Percentiles rank a stretch among this genome's conserved stretches.
phyloP scores from a whole-genome alignment of 305 asterid genomes.

The Fraxinus albicans region DNA sequence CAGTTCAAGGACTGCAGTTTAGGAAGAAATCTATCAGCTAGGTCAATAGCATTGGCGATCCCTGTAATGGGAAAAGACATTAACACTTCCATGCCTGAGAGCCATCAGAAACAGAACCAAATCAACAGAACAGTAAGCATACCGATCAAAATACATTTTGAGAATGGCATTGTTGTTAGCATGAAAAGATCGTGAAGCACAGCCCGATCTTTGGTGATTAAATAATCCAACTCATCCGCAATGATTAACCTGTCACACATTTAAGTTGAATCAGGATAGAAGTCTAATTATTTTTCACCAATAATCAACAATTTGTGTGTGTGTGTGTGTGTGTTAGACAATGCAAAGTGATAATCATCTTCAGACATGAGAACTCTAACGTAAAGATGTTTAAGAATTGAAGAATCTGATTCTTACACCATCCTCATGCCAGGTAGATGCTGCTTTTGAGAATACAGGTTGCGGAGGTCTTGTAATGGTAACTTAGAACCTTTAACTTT shows the following conservation, averaged over 20 bases:
- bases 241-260: constrained; percentile 59
- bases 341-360: not conserved
- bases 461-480: constrained; percentile 68
- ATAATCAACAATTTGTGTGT: not conserved
- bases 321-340: not conserved
- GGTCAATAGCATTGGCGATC: constrained; percentile 93
- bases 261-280: not conserved
- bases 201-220: constrained; percentile 78
- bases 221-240: constrained; percentile 95
- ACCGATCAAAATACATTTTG: constrained; percentile 93
- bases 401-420: constrained; percentile 49
- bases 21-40: constrained; percentile 93
- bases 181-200: constrained; percentile 94
- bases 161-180: constrained; percentile 80
- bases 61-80: constrained; percentile 55
- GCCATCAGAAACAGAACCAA: not conserved
- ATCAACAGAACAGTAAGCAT: constrained; percentile 6
- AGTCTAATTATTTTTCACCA: not conserved
- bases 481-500: constrained; percentile 39
- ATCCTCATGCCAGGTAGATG: constrained; percentile 48
- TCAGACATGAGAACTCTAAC: constrained; percentile 7
- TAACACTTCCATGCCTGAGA: constrained; percentile 1
- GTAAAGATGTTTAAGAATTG: not conserved
- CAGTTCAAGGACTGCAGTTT: constrained; percentile 79
- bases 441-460: constrained; percentile 61